A percentile compares a stretch with the other conserved stretches of the same genome.
phyloP scores from a whole-genome alignment of 1,284 basidiomycete species.

The Leccinum pachyderme region DNA sequence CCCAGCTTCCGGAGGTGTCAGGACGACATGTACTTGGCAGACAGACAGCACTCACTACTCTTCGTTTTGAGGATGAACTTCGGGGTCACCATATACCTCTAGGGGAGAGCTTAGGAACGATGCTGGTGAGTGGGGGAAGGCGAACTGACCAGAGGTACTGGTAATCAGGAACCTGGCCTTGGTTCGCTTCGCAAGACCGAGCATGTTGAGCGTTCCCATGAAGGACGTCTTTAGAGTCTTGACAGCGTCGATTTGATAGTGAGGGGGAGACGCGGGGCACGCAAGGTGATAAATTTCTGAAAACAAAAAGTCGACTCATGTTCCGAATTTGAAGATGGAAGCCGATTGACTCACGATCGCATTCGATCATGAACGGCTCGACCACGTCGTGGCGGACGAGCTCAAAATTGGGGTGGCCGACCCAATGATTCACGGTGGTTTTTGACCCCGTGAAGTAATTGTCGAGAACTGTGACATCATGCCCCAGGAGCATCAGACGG shows the following conservation, averaged over 20 bases:
- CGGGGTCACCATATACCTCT: constrained; percentile 97
- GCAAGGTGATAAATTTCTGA: constrained; percentile 97
- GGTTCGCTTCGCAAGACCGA: constrained; percentile 95
- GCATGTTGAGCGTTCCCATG: constrained; percentile 96
- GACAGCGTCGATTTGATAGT: constrained; percentile 94
- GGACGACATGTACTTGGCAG: constrained; percentile 3
- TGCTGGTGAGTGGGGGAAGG: background rate
- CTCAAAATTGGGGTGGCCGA: constrained; percentile 98
- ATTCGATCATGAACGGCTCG: constrained; percentile 95
- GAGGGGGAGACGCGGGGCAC: constrained; percentile 93
- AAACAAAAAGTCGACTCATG: background rate
- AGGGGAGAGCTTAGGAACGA: constrained; percentile 17
- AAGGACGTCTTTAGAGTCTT: constrained; percentile 99
- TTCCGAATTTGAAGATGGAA: background rate
- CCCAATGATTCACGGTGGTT: constrained; percentile 91
- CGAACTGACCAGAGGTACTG: constrained; percentile 77
- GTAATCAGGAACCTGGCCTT: constrained; percentile 96
- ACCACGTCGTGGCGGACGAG: constrained; percentile 96
- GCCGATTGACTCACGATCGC: constrained; percentile 69
- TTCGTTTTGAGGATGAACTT: constrained; percentile 94
- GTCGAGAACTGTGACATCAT: constrained; percentile 96
- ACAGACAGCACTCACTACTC: constrained; percentile 68
- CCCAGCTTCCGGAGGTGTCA: constrained; percentile 65
- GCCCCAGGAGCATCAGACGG: constrained; percentile 94
- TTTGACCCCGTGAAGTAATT: constrained; percentile 99